Conservation (phyloP, 164 flowering plant species). For the Chimonanthus praecox region DNA sequence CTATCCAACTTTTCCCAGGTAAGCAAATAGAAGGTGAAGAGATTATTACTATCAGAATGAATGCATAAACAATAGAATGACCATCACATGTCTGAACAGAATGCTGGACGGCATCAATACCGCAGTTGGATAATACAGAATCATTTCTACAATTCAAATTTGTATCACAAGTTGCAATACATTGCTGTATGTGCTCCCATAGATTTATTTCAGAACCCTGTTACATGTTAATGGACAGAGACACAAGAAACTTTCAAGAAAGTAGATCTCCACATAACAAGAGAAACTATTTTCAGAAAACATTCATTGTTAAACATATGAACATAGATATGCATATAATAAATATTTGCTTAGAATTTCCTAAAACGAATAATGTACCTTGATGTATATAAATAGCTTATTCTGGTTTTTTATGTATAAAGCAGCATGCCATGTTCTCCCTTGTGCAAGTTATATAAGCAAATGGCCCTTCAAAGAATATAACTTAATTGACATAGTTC, state of each 20-base stretch:
- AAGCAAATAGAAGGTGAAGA: background rate
- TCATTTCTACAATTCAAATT: background rate
- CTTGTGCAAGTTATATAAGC: background rate
- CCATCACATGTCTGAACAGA: background rate
- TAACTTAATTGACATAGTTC: too few species aligned
- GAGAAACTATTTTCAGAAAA: background rate
- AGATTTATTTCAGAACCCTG: background rate
- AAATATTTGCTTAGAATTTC: too few species aligned
- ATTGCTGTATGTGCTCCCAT: background rate
- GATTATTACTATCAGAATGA: background rate
- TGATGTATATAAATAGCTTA: too few species aligned
- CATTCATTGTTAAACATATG: background rate
- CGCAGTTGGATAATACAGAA: background rate
- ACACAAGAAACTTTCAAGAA: background rate
- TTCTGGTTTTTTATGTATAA: too few species aligned
- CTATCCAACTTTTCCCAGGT: background rate
- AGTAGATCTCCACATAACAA: too few species aligned
- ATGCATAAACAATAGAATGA: background rate
- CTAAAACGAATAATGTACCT: too few species aligned
- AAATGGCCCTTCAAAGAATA: background rate
- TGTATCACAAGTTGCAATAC: background rate
- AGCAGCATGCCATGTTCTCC: background rate
- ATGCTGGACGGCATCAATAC: background rate
- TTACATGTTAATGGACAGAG: background rate
- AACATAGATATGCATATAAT: background rate